Conservation (phyloP, 2,329 filamentous ascomycete species). For the Alternaria postmessia region DNA sequence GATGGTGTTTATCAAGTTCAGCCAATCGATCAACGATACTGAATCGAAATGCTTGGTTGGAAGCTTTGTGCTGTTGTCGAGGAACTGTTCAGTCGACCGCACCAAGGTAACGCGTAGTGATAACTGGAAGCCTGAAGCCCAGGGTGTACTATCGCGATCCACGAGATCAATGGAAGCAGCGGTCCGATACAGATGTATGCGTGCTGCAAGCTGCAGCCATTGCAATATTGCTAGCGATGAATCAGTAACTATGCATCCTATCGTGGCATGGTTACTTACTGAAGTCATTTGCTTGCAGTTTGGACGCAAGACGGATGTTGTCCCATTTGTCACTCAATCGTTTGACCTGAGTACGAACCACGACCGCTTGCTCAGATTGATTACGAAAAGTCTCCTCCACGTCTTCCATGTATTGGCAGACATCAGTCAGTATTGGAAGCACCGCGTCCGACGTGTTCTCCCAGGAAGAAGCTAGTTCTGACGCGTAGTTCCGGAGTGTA, state of each 20-base stretch:
- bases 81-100: conserved; percentile 44
- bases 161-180: conserved; percentile 38
- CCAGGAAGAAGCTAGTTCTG: conserved; percentile 41
- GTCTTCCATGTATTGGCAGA: conserved; percentile 48
- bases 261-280: conserved; percentile 28
- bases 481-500: conserved; percentile 41
- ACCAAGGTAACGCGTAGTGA: conserved; percentile 44
- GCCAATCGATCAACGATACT: conserved; percentile 45
- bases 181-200: conserved; percentile 40
- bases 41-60: conserved; percentile 37
- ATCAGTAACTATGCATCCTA: conserved; percentile 17
- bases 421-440: conserved; percentile 41
- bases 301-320: conserved; percentile 37
- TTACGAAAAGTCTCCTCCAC: conserved; percentile 44
- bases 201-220: conserved; percentile 43
- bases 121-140: conserved; percentile 47
- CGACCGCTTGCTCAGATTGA: conserved; percentile 38
- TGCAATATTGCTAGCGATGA: conserved; percentile 37
- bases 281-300: conserved; percentile 41
- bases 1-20: conserved; percentile 40
- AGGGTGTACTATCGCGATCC: conserved; percentile 41
- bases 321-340: conserved; percentile 47
- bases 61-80: conserved; percentile 43
- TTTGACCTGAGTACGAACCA: conserved; percentile 44
- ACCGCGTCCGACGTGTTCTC: conserved; percentile 42